A percentile compares a stretch with the other conserved stretches of the same genome.
Evolutionary conservation across 495 filamentous ascomycete species (phyloP).

Genomic region (Aspergillus bridgeri): DNA sequence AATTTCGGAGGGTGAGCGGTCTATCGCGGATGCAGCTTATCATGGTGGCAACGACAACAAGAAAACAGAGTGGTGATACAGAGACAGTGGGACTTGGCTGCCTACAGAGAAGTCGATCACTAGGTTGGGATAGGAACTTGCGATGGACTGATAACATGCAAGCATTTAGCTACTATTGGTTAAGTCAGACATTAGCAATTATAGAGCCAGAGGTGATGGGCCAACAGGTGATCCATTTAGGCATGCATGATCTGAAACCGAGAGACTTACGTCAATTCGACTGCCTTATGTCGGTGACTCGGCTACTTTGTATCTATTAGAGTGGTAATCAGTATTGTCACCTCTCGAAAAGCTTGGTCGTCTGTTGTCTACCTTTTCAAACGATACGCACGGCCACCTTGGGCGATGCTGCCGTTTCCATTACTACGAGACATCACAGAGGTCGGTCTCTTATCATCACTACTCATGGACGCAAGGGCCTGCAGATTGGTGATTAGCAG

Average conservation of each 20-base stretch:
- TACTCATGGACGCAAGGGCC: conserved; percentile 83
- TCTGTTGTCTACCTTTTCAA: conserved; percentile 19
- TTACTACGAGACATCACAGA: conserved; percentile 78
- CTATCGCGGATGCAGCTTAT: too few species aligned
- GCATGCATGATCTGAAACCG: background rate
- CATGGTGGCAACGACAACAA: too few species aligned
- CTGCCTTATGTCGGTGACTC: background rate
- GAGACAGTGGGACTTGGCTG: background rate
- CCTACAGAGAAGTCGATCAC: background rate
- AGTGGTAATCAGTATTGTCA: background rate
- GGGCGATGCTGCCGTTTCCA: conserved; percentile 35
- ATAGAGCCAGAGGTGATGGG: background rate
- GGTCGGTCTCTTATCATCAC: conserved; percentile 62
- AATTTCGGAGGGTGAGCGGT: too few species aligned
- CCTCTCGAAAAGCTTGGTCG: background rate
- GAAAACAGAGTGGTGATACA: too few species aligned
- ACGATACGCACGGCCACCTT: conserved; percentile 36
- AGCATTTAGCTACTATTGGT: background rate
- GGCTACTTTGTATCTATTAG: conserved; percentile 11
- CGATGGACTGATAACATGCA: too few species aligned
- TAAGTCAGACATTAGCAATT: background rate
- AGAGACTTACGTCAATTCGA: background rate
- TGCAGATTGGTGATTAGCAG: conserved; percentile 18
- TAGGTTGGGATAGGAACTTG: too few species aligned
- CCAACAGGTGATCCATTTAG: background rate